Percentiles rank a stretch among this genome's conserved stretches.
Evolutionary conservation across 352 stramenopile genomes (phyloP).

Genomic region (Globisporangium lucens): DNA sequence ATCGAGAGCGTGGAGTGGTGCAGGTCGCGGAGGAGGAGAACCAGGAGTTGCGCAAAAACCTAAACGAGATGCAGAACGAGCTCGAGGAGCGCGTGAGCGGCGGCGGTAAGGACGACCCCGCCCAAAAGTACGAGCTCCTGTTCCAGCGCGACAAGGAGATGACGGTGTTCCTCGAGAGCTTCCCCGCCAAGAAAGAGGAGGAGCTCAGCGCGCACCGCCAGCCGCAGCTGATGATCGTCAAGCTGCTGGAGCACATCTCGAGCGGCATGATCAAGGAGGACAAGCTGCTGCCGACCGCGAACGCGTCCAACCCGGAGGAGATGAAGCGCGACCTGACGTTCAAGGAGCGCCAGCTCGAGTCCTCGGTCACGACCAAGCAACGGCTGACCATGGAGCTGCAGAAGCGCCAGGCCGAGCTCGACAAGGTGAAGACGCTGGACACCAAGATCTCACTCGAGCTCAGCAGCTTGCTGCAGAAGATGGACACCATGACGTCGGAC

Average conservation of each 20-base stretch:
- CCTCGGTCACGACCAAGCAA: constrained; percentile 84
- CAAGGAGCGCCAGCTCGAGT: constrained; percentile 92
- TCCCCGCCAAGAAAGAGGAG: constrained; percentile 66
- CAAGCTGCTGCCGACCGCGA: constrained; percentile 66
- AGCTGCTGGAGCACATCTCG: constrained; percentile 90
- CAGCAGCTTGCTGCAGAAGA: constrained; percentile 77
- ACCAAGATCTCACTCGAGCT: constrained; percentile 85
- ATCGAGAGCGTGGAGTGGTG: constrained; percentile 73
- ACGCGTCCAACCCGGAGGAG: constrained; percentile 71
- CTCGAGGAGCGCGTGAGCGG: constrained; percentile 63
- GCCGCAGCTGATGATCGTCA: constrained; percentile 81
- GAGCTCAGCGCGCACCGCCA: constrained; percentile 52
- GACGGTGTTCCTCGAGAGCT: constrained; percentile 86
- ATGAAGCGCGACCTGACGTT: constrained; percentile 88
- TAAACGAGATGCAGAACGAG: constrained; percentile 56
- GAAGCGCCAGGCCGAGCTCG: constrained; percentile 86
- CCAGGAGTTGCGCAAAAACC: constrained; percentile 47
- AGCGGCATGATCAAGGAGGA: constrained; percentile 59
- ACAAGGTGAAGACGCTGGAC: constrained; percentile 91
- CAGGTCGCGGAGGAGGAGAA: constrained; percentile 50
- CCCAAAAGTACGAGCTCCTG: constrained; percentile 86
- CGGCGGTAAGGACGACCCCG: constrained; percentile 53
- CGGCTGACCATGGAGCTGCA: constrained; percentile 81
- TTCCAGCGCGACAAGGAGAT: constrained; percentile 91
- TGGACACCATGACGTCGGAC: constrained; percentile 84